phyloP scores from a whole-genome alignment of 805 yeast genomes.

The Starmerella bombicola region DNA sequence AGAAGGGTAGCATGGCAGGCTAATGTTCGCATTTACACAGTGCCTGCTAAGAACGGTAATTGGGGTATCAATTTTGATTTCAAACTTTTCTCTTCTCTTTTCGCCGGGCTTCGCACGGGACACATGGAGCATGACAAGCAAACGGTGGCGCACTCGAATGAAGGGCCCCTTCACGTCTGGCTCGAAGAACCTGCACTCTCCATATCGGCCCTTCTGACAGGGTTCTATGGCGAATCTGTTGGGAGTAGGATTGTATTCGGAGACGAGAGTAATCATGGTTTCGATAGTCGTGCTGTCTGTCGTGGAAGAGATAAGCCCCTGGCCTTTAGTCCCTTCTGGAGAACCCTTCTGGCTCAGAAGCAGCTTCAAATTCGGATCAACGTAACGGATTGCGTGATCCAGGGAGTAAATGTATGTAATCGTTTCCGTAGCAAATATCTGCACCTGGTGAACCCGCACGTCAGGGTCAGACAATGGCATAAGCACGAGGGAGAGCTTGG shows the following conservation, averaged over 20 bases:
- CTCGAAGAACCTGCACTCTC: conserved; percentile 22
- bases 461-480: conserved; percentile 53
- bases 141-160: conserved; percentile 21
- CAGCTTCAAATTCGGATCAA: conserved; percentile 21
- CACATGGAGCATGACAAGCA: conserved; percentile 21
- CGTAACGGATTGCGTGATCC: conserved; percentile 20
- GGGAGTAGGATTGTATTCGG: conserved; percentile 14
- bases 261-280: conserved; percentile 13
- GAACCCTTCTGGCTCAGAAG: conserved; percentile 21
- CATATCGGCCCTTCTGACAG: conserved; percentile 21
- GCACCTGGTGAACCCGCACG: conserved; percentile 51
- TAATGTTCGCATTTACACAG: conserved; percentile 26
- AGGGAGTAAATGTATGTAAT: conserved; percentile 24
- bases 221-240: conserved; percentile 18
- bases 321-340: conserved; percentile 9
- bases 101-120: conserved; percentile 13
- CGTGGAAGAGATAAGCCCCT: conserved; percentile 11
- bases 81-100: conserved; percentile 18
- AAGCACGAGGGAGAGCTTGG: conserved; percentile 60
- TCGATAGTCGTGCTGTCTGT: conserved; percentile 19
- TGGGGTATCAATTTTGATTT: conserved; percentile 24
- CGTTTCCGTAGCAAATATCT: conserved; percentile 20
- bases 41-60: conserved; percentile 21
- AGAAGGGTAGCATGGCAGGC: conserved; percentile 24
- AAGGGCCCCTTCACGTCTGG: conserved; percentile 24